A percentile compares a stretch with the other conserved stretches of the same genome.
Conservation (phyloP, 2,329 filamentous ascomycete species). For the Xylaria sp. region DNA sequence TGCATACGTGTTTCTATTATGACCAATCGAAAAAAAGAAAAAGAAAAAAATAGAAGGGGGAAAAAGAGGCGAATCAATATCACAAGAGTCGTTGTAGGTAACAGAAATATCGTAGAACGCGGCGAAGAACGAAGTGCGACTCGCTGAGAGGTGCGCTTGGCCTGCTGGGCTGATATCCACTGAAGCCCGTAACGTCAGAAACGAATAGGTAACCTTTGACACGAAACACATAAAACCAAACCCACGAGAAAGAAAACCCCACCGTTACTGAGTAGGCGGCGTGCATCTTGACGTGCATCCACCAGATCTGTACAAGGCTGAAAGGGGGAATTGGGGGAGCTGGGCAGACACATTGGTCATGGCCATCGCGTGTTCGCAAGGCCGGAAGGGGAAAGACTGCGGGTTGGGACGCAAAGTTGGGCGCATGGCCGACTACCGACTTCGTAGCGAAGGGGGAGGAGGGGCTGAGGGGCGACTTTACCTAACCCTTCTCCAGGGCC, state of each 20-base stretch:
- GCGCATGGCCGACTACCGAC: constrained; percentile 20
- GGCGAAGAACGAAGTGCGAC: background rate
- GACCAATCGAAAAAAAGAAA: background rate
- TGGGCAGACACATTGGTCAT: constrained; percentile 16
- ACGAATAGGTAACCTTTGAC: background rate
- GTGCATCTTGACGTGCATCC: constrained; percentile 37
- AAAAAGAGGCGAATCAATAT: background rate
- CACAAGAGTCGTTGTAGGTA: background rate
- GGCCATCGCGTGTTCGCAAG: constrained; percentile 24
- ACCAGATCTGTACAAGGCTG: constrained; percentile 38
- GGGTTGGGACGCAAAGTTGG: constrained; percentile 25
- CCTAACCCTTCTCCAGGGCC: constrained; percentile 20
- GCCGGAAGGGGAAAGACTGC: constrained; percentile 18
- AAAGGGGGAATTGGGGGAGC: constrained; percentile 33
- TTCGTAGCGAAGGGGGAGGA: background rate
- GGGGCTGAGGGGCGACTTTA: no score
- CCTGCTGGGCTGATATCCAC: background rate
- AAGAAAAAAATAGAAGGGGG: background rate
- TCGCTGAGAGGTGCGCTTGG: background rate
- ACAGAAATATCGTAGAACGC: background rate
- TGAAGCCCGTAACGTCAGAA: background rate
- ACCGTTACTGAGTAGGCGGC: constrained; percentile 21
- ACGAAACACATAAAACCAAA: background rate
- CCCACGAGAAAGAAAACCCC: constrained; percentile 28
- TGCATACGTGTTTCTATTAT: no score